phyloP scores from a whole-genome alignment of 805 yeast genomes.

The Pichia deserticola region DNA sequence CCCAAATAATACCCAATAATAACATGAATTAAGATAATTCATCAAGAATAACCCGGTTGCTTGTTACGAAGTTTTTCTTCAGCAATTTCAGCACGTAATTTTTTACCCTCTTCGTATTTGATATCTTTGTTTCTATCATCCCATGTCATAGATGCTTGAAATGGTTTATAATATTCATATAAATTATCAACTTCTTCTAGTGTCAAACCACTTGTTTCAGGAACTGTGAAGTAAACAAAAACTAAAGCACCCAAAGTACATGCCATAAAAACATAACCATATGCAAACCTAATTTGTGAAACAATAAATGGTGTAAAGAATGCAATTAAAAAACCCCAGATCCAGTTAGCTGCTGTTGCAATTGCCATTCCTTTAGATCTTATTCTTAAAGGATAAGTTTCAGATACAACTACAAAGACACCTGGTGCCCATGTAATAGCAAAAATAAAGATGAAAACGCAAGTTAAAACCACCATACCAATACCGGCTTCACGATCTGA shows the following conservation, averaged over 20 bases:
- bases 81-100: neutral
- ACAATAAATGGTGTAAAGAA: conserved; percentile 50
- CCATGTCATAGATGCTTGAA: conserved; percentile 6
- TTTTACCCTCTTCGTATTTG: neutral
- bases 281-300: conserved; percentile 42
- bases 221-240: conserved; percentile 44
- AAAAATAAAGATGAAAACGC: conserved; percentile 56
- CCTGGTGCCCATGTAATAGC: conserved; percentile 74
- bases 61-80: too few species aligned
- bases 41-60: too few species aligned
- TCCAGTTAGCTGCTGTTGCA: conserved; percentile 60
- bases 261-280: conserved; percentile 34
- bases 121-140: neutral
- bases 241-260: conserved; percentile 39
- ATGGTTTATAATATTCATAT: conserved; percentile 28
- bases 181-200: conserved; percentile 48
- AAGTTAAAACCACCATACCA: conserved; percentile 56
- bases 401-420: conserved; percentile 58
- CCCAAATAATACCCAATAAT: too few species aligned
- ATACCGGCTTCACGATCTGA: conserved; percentile 45
- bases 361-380: conserved; percentile 57
- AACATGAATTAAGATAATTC: too few species aligned
- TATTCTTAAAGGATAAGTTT: conserved; percentile 59
- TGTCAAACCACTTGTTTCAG: conserved; percentile 46
- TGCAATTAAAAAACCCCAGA: conserved; percentile 48